Conservation (phyloP, 352 stramenopile species). For the Phytophthora nicotianae region DNA sequence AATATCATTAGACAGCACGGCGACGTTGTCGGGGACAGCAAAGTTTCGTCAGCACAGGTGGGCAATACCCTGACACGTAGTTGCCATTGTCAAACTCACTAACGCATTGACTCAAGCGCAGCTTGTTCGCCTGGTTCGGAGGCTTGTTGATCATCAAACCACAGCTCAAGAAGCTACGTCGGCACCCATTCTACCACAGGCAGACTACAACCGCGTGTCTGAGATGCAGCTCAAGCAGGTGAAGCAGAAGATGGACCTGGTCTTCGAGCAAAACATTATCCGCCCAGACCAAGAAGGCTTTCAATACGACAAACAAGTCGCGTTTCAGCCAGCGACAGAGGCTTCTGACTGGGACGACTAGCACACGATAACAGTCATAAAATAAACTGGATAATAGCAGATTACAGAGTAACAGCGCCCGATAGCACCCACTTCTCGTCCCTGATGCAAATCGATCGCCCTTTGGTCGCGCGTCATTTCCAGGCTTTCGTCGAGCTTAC, state of each 20-base stretch:
- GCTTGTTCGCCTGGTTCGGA: constrained; percentile 56
- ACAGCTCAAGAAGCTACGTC: constrained; percentile 1
- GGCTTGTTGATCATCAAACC: constrained; percentile 34
- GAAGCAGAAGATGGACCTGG: constrained; percentile 73
- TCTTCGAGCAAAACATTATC: constrained; percentile 70
- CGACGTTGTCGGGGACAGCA: constrained; percentile 43
- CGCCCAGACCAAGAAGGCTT: constrained; percentile 59
- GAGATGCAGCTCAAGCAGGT: constrained; percentile 72
- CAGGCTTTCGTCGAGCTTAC: constrained; percentile 41
- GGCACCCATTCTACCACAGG: constrained; percentile 44
- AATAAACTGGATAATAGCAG: constrained; percentile 60
- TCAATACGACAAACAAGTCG: constrained; percentile 74
- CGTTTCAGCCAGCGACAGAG: constrained; percentile 51
- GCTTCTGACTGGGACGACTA: constrained; percentile 69
- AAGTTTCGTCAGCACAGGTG: constrained; percentile 57
- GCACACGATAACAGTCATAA: constrained; percentile 42
- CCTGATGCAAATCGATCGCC: constrained; percentile 16
- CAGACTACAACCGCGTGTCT: constrained; percentile 83
- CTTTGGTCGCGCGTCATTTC: constrained; percentile 16
- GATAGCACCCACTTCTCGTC: constrained; percentile 17
- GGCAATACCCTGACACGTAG: too few relatives aligned
- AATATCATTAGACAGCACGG: constrained; percentile 47
- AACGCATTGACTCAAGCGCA: constrained; percentile 11
- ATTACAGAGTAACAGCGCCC: constrained; percentile 43
- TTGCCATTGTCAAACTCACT: too few relatives aligned